Evolutionary conservation across 805 yeast genomes (phyloP).

Genomic region (Wickerhamomyces alni): DNA sequence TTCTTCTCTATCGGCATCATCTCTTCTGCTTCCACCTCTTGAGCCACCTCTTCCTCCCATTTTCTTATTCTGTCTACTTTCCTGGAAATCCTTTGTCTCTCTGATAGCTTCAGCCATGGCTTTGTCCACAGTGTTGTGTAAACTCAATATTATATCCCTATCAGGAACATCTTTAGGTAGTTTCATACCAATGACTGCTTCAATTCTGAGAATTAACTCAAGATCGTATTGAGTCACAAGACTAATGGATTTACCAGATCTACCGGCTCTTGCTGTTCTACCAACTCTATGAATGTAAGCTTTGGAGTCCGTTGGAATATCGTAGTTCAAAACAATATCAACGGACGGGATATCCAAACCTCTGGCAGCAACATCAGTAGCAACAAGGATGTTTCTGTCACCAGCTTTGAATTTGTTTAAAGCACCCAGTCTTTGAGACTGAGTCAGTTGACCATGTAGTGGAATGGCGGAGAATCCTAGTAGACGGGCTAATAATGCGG

Average conservation of each 20-base stretch:
- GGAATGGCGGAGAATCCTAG: conserved; percentile 90
- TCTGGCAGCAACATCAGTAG: conserved; percentile 87
- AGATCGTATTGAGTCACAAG: conserved; percentile 92
- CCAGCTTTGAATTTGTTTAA: conserved; percentile 75
- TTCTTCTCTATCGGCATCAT: conserved; percentile 22
- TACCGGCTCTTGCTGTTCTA: conserved; percentile 92
- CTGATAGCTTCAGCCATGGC: conserved; percentile 86
- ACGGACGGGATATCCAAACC: conserved; percentile 82
- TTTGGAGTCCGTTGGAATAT: conserved; percentile 79
- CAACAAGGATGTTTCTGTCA: conserved; percentile 60
- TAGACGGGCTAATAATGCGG: conserved; percentile 72
- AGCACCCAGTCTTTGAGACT: conserved; percentile 78
- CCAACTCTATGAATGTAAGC: conserved; percentile 88
- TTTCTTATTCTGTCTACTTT: conserved; percentile 11
- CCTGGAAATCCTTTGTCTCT: conserved; percentile 26
- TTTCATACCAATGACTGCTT: conserved; percentile 77
- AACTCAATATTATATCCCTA: conserved; percentile 65
- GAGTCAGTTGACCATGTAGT: conserved; percentile 86
- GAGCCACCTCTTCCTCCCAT: conserved; percentile 4
- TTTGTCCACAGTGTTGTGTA: conserved; percentile 84
- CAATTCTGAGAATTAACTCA: conserved; percentile 83
- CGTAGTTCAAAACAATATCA: conserved; percentile 71
- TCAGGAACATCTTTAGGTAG: conserved; percentile 80
- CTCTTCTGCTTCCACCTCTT: conserved; percentile 5
- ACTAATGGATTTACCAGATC: conserved; percentile 81